Base-by-base conservation (phyloP, 2,329 filamentous ascomycete species). In the Aspergillus calidoustus region DNA sequence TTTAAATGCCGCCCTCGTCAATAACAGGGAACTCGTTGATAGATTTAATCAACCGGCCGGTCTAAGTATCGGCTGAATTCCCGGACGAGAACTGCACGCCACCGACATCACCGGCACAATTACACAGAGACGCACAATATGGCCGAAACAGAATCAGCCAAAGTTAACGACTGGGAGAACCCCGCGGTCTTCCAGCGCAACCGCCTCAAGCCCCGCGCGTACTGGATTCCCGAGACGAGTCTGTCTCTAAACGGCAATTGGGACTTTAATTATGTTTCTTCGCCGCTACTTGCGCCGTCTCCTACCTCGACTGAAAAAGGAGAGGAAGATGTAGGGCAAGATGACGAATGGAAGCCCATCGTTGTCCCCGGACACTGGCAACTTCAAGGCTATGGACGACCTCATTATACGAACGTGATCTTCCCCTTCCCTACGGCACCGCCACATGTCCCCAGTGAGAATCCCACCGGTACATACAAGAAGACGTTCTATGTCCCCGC, bases 281-380 rank as follows among this genome's bases (percentile, higher is more conserved):
- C 59, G 22, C 59, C 59, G 0, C 41, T 53, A 0, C 30, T 61
- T n/a, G 56, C 57, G 4, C 57, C 60, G 15, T 48, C 57, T 1
- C 34, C 49, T 7, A 81, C 84, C 58, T 77, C 81, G 13, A 8
- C 13, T 7, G 22, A 82, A 83, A 0, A 67, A 78, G 7, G 79
- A 82, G 57, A 81, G 83, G 86, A 49, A 9, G 43, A 19, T 7
- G 43, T 30, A 4, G 28, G 15, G 31, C 4, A 28, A 28, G 25
- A 22, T n/a, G 8, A 8, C 23, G 23, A 47, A 23, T 61, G 59
- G 59, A 61, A 54, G 30, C 41, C 59, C 48, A 86, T 89, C 46
- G 69, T 82, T 11, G 89, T 91, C 0, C 89, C 89, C 0, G 86
- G 87, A 4, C 86, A 89, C 70, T 91, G 89, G 89, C 89, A 91